These are phyloP conservation scores for Yarrowia alimentaria DNA, from an alignment of 805 yeast species.

Conservation along the genomic window DNA sequence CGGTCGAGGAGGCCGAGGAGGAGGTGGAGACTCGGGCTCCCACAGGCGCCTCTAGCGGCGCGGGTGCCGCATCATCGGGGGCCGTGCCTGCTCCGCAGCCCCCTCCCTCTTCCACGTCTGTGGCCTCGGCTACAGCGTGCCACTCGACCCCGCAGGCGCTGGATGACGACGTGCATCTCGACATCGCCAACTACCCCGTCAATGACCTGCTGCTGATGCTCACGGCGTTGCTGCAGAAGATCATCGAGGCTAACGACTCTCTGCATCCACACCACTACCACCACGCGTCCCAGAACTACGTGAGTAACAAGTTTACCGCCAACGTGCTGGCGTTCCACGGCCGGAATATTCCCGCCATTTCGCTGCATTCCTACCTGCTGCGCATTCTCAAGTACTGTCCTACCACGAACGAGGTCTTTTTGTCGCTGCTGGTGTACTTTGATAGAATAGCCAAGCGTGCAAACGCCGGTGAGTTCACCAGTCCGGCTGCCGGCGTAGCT, in stretches of 20 bases:
- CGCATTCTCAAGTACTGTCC: constrained; percentile 96
- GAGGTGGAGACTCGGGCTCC: not conserved
- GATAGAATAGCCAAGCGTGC: constrained; percentile 89
- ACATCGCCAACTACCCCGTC: constrained; percentile 80
- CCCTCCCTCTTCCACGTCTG: too few species aligned
- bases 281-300: constrained; percentile 36
- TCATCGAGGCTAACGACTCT: constrained; percentile 85
- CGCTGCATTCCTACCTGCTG: constrained; percentile 81
- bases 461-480: constrained; percentile 41
- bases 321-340: constrained; percentile 88
- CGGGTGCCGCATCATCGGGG: not conserved
- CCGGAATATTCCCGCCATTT: constrained; percentile 92
- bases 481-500: constrained; percentile 21
- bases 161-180: constrained; percentile 40
- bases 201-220: constrained; percentile 80
- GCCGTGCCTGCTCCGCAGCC: too few species aligned
- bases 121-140: constrained; percentile 10
- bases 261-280: constrained; percentile 68
- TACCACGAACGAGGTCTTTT: constrained; percentile 94
- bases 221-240: constrained; percentile 77
- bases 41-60: not conserved
- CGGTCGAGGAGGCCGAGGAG: not conserved
- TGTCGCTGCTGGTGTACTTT: constrained; percentile 85
- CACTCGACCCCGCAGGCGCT: not conserved
- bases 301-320: constrained; percentile 35